Base-by-base conservation (phyloP, 2,329 filamentous ascomycete genomes). In the Orbilia oligospora region DNA sequence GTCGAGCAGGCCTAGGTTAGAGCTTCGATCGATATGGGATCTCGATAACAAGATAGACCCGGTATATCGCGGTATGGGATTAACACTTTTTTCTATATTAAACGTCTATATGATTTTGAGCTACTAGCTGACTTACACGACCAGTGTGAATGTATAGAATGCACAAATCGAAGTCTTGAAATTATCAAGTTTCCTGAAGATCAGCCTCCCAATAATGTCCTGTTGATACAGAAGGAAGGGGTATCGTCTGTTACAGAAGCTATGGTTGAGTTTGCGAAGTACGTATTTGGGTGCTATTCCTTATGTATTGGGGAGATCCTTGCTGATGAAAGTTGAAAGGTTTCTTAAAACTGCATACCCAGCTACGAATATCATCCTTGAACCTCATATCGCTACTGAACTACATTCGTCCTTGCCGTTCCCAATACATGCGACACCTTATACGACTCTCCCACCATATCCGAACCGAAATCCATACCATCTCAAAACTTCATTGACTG, bases 401-500 rank as follows among this genome's bases (percentile, higher is more conserved):
- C 86, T 97, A 36, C 92, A 97, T 83, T 86, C 89, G 2, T 86
- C 86, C 1, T 87, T 98, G 4, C 84, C 89, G 3, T 94, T 94
- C 80, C 92, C 94, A 4, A 88, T 97, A 48, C 94, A 93, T 83
- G 84, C 87, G 3, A 83, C 81, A 36, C 78, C 79, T 4, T 41
- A 71, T 22, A 71, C 75, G 2, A 87, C 88, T 1, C 77, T 82
- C 18, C 80, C 81, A 5, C 80, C 81, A 6, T 66, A 79, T 8
- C 80, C 78, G 1, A 79, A 58, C 9, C 46, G 58, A 81, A 85
- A 86, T 36, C 87, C 86, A 22, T 89, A 96, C 69, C 90, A 93
- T 48, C 87, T 90, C 73, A 97, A 96, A 85, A 91, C 97, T 76
- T 96, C 99, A 83, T 87, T 97, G 75, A 91, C 95, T 22, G 91